Evolutionary conservation across 257 asterid genomes (phyloP).

Genomic region (Solanum appendiculatum): DNA sequence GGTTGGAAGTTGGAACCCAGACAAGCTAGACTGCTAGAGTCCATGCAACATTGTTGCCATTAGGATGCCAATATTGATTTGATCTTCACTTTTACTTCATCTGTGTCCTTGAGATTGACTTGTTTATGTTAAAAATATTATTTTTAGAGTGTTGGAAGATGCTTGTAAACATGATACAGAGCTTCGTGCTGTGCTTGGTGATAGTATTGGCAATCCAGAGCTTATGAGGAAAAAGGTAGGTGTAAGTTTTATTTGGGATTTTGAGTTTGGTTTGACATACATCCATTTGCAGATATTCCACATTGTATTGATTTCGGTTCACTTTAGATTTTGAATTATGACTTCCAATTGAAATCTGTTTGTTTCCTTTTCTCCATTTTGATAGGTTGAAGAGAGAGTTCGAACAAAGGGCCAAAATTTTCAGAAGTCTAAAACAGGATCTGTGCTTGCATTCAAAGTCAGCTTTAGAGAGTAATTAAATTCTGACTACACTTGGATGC

Average conservation of each 20-base stretch:
- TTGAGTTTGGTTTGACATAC: not conserved
- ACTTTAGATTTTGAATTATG: not conserved
- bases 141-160: constrained; percentile 75
- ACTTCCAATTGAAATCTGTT: not conserved
- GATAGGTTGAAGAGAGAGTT: constrained; percentile 91
- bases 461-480: constrained; percentile 91
- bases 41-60: not conserved
- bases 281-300: not conserved
- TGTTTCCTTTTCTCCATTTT: not conserved
- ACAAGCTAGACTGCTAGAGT: not conserved
- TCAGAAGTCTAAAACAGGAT: constrained; percentile 84
- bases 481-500: not conserved
- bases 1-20: not conserved
- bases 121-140: not conserved
- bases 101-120: not conserved
- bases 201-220: constrained; percentile 89
- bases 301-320: not conserved
- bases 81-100: not conserved
- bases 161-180: constrained; percentile 79
- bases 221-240: constrained; percentile 79
- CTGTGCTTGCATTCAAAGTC: constrained; percentile 94
- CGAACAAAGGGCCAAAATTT: constrained; percentile 65
- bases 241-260: not conserved
- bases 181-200: constrained; percentile 90
- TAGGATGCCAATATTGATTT: not conserved